These are phyloP conservation scores for Dendrobium huoshanense DNA, from an alignment of 106 monocot species.

Conservation along the genomic window DNA sequence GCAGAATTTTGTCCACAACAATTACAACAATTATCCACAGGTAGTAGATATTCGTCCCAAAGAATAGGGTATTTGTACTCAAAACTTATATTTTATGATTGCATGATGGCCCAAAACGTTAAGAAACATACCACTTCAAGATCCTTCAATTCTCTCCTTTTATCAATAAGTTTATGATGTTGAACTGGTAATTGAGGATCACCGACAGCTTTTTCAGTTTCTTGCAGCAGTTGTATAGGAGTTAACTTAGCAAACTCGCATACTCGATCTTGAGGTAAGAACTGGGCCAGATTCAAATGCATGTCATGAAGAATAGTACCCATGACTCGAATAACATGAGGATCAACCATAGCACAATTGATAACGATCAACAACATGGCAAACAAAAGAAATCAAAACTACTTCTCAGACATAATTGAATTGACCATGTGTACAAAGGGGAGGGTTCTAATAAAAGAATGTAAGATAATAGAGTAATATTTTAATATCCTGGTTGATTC, in stretches of 20 bases:
- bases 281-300: constrained; percentile 34
- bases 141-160: constrained; percentile 71
- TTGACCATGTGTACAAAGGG: neutral
- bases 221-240: constrained; percentile 90
- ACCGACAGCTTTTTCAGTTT: constrained; percentile 97
- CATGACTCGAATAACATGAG: neutral
- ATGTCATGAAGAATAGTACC: constrained; percentile 3
- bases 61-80: neutral
- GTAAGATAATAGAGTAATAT: neutral
- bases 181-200: constrained; percentile 81
- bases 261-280: constrained; percentile 95
- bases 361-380: neutral
- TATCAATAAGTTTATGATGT: constrained; percentile 66
- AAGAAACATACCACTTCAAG: constrained; percentile 63
- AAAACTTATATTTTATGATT: neutral
- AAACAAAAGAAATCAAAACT: neutral
- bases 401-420: neutral
- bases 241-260: constrained; percentile 98
- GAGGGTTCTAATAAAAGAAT: neutral
- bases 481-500: too few relatives aligned
- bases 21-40: neutral
- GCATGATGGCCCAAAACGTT: neutral
- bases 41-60: neutral
- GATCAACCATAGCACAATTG: neutral
- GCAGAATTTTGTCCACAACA: neutral